These are phyloP conservation scores for Penicillium maclennaniae DNA, from an alignment of 495 filamentous ascomycete genomes.

Conservation along the genomic window DNA sequence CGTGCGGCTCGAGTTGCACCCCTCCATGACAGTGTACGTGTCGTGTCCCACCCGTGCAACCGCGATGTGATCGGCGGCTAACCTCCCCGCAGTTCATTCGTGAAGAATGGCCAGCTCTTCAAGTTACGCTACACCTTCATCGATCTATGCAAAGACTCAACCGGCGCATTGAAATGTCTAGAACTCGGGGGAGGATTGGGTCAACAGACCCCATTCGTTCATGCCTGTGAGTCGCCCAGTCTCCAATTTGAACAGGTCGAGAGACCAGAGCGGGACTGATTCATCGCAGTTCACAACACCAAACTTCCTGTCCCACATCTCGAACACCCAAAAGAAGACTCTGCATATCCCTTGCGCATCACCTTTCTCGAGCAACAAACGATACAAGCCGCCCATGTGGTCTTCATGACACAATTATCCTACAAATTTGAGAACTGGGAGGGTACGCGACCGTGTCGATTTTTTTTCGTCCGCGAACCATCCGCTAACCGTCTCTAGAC, in stretches of 20 bases:
- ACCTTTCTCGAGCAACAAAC: conserved; percentile 47
- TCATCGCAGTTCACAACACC: conserved; percentile 34
- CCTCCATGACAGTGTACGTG: conserved; percentile 40
- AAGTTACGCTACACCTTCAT: conserved; percentile 42
- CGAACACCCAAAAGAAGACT: conserved; percentile 38
- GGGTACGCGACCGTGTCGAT: conserved; percentile 25
- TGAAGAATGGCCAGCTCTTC: conserved; percentile 38
- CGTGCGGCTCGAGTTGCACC: conserved; percentile 33
- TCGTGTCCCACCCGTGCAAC: no score
- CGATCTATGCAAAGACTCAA: conserved; percentile 41
- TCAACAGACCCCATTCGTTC: conserved; percentile 40
- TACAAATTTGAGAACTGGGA: conserved; percentile 46
- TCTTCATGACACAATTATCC: conserved; percentile 42
- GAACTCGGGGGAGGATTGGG: conserved; percentile 40
- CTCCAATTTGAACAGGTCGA: background rate
- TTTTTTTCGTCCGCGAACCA: background rate
- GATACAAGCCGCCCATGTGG: conserved; percentile 36
- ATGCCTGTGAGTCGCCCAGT: conserved; percentile 33
- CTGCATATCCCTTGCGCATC: conserved; percentile 36
- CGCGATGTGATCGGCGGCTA: background rate
- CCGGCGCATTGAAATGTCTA: conserved; percentile 36
- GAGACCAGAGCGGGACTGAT: background rate
- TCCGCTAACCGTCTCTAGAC: background rate
- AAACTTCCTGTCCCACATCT: conserved; percentile 44
- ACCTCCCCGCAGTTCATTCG: conserved; percentile 32